Percentiles rank a stretch among this genome's conserved stretches.
These are phyloP conservation scores for Candida anglica DNA, from an alignment of 805 yeast genomes.

Conservation along the genomic window DNA sequence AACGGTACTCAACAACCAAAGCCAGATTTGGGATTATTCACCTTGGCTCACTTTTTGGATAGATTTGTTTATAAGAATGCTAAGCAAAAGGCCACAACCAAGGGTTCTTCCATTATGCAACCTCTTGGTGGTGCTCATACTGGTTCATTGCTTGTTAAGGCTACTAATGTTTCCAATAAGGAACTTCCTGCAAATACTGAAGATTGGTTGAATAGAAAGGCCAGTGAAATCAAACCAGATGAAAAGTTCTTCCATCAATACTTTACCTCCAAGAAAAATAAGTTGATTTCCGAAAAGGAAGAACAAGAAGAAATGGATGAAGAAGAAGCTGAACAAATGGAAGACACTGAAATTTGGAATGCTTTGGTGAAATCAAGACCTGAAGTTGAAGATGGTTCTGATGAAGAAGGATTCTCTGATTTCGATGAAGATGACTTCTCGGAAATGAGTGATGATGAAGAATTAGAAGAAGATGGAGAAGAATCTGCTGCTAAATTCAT, in stretches of 20 bases:
- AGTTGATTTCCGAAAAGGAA: conserved; percentile 20
- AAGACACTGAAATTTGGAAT: conserved; percentile 75
- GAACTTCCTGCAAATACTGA: conserved; percentile 78
- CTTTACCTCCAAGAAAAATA: conserved; percentile 57
- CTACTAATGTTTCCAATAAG: conserved; percentile 40
- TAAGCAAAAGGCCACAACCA: conserved; percentile 65
- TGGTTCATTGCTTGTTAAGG: conserved; percentile 62
- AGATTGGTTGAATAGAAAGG: conserved; percentile 71
- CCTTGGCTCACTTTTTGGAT: conserved; percentile 87
- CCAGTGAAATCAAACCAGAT: conserved; percentile 72
- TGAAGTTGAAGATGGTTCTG: conserved; percentile 53
- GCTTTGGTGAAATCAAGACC: conserved; percentile 76
- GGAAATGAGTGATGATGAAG: conserved; percentile 26
- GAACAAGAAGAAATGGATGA: conserved; percentile 23
- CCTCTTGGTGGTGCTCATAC: conserved; percentile 87
- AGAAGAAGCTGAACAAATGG: conserved; percentile 41
- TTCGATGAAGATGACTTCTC: conserved; percentile 44
- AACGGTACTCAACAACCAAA: conserved; percentile 51
- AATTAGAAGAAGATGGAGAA: conserved; percentile 22
- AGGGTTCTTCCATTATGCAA: conserved; percentile 95
- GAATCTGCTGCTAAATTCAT: conserved; percentile 27
- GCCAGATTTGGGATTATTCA: conserved; percentile 88
- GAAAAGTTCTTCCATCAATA: conserved; percentile 87
- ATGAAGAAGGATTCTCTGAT: conserved; percentile 31
- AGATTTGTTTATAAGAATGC: conserved; percentile 94